phyloP scores from a whole-genome alignment of 2,329 filamentous ascomycete genomes.

The Orbilia quercus region DNA sequence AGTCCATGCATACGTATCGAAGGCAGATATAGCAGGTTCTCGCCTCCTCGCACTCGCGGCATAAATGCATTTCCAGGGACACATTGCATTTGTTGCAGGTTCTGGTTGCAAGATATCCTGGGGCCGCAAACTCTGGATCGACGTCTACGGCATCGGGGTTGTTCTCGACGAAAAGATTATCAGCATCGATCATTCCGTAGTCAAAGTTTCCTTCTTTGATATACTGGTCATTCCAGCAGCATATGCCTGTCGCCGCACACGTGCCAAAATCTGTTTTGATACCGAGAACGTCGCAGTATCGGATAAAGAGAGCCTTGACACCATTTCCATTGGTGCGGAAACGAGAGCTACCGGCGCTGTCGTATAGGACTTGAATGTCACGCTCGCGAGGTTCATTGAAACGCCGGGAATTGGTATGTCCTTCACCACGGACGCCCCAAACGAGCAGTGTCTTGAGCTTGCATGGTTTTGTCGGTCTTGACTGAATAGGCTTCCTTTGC shows the following conservation, averaged over 20 bases:
- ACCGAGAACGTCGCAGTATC: constrained; percentile 35
- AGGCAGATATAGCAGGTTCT: constrained; percentile 53
- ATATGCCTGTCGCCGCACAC: constrained; percentile 26
- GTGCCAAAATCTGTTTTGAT: constrained; percentile 50
- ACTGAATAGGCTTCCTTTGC: constrained; percentile 21
- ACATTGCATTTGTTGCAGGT: constrained; percentile 30
- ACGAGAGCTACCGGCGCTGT: constrained; percentile 50
- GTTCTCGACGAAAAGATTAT: constrained; percentile 5
- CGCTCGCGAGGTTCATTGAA: constrained; percentile 49
- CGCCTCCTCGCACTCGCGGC: constrained; percentile 53
- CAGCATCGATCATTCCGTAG: constrained; percentile 45
- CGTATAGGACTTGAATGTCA: constrained; percentile 46
- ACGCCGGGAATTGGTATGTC: constrained; percentile 34
- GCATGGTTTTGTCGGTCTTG: constrained; percentile 15
- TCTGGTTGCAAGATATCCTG: constrained; percentile 36
- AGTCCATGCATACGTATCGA: constrained; percentile 47
- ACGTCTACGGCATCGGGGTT: constrained; percentile 2
- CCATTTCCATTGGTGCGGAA: constrained; percentile 48
- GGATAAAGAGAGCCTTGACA: constrained; percentile 41
- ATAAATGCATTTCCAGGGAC: constrained; percentile 35
- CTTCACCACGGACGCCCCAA: constrained; percentile 51
- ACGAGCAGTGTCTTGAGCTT: constrained; percentile 48
- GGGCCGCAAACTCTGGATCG: constrained; percentile 41
- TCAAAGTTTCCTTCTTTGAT: constrained; percentile 55
- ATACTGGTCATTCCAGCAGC: constrained; percentile 51